A percentile compares a stretch with the other conserved stretches of the same genome.
phyloP scores from a whole-genome alignment of 768 basidiomycete genomes.

The Boletus insuetus region DNA sequence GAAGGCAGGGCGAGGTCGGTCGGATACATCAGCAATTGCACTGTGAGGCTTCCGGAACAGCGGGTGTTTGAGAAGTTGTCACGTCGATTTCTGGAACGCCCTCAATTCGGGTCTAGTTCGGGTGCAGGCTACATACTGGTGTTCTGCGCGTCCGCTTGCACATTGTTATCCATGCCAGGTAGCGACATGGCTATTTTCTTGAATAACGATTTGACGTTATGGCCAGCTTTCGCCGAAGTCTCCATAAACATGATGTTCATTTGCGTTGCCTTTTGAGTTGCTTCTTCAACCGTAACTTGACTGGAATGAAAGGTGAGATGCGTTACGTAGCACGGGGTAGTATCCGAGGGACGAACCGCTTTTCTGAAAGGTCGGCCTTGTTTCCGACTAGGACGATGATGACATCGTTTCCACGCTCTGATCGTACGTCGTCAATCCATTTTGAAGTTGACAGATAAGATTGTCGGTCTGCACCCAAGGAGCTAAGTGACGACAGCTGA shows the following conservation, averaged over 20 bases:
- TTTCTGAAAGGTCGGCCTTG: conserved; percentile 98
- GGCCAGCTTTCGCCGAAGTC: conserved; percentile 98
- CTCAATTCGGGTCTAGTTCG: conserved; percentile 3
- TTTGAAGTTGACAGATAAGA: conserved; percentile 99
- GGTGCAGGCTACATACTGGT: conserved; percentile 35
- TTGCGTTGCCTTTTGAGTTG: conserved; percentile 86
- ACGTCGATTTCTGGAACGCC: conserved; percentile 81
- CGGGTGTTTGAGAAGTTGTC: conserved; percentile 60
- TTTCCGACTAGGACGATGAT: conserved; percentile 98
- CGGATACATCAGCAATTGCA: conserved; percentile 65
- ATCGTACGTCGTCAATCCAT: conserved; percentile 99
- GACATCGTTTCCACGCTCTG: conserved; percentile 95
- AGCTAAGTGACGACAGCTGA: conserved; percentile 2
- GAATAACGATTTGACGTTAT: conserved; percentile 98
- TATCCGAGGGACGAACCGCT: conserved; percentile 61
- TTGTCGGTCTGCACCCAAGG: conserved; percentile 66
- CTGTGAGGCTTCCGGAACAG: conserved; percentile 83
- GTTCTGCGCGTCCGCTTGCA: conserved; percentile 53
- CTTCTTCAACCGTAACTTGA: conserved; percentile 98
- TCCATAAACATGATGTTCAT: conserved; percentile 98
- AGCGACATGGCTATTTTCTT: conserved; percentile 99
- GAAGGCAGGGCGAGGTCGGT: neutral
- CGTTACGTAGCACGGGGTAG: neutral
- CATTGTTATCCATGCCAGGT: conserved; percentile 91
- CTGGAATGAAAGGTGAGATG: conserved; percentile 41